A percentile compares a stretch with the other conserved stretches of the same genome.
Evolutionary conservation across 2,329 filamentous ascomycete genomes (phyloP).

Genomic region (Stenocarpella maydis): DNA sequence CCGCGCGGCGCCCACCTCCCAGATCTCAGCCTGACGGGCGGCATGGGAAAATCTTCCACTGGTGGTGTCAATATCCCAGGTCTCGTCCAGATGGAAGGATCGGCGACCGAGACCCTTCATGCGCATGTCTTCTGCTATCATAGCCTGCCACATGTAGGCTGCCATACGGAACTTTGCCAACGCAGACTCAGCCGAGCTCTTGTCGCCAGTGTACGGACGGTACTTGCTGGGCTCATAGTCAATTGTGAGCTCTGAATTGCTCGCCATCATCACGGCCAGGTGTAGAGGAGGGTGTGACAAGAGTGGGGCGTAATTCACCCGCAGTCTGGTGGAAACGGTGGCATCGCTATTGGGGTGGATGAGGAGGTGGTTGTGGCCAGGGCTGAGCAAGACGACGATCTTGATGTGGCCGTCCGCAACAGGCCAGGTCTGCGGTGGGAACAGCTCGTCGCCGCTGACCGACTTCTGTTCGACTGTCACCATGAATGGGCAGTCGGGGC

Average conservation of each 20-base stretch:
- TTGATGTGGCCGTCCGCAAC: neutral
- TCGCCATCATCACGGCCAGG: neutral
- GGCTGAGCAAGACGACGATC: neutral
- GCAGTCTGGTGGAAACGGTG: neutral
- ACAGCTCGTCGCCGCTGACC: neutral
- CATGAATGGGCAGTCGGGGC: neutral
- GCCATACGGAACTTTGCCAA: neutral
- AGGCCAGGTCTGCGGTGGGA: neutral
- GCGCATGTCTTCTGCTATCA: slow-evolving; percentile 3
- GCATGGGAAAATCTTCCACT: neutral
- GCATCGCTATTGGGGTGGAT: neutral
- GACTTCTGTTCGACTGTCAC: neutral
- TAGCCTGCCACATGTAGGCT: neutral
- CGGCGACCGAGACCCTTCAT: neutral
- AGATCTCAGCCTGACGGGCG: neutral
- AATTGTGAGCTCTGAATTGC: neutral
- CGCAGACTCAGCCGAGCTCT: neutral
- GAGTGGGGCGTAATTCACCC: neutral
- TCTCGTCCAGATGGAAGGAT: neutral
- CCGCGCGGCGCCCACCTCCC: neutral
- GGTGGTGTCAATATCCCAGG: neutral
- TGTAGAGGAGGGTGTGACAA: neutral
- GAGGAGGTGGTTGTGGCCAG: neutral
- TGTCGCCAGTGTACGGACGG: neutral
- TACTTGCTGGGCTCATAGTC: neutral